Conservation (phyloP, 371 early-diverging fungal genomes). For the Phascolomyces articulosus region DNA sequence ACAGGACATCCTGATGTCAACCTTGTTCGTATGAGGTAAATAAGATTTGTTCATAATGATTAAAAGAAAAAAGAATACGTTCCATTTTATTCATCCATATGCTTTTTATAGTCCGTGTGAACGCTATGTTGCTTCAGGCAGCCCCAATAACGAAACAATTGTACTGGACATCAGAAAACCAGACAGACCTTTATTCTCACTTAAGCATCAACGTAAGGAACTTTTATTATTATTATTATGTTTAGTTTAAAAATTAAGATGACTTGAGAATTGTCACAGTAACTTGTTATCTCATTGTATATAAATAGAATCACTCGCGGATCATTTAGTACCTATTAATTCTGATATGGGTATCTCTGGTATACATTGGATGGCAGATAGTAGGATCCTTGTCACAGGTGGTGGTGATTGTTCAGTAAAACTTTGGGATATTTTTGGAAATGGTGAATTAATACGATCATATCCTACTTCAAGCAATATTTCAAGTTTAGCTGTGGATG, state of each 20-base stretch:
- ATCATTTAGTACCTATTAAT: slow-evolving; percentile 15
- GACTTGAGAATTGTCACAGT: not conserved
- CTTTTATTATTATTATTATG: not conserved
- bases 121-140: slow-evolving; percentile 40
- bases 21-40: slow-evolving; percentile 40
- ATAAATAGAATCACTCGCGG: not conserved
- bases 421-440: slow-evolving; percentile 37
- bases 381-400: slow-evolving; percentile 34
- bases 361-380: slow-evolving; percentile 40
- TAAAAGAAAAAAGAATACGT: too few relatives aligned
- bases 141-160: slow-evolving; percentile 36
- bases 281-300: not conserved
- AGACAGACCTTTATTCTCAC: slow-evolving; percentile 16
- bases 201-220: slow-evolving; percentile 36
- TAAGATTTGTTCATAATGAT: too few relatives aligned
- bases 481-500: slow-evolving; percentile 37
- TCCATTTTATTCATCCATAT: too few relatives aligned
- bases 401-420: slow-evolving; percentile 46
- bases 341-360: slow-evolving; percentile 44
- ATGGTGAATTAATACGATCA: slow-evolving; percentile 21
- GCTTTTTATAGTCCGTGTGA: slow-evolving; percentile 50
- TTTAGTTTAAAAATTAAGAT: too few relatives aligned
- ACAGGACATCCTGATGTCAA: slow-evolving; percentile 46
- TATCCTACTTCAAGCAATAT: slow-evolving; percentile 37
- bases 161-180: slow-evolving; percentile 38